phyloP scores from a whole-genome alignment of 2,329 filamentous ascomycete genomes.

The Colletotrichum filicis region DNA sequence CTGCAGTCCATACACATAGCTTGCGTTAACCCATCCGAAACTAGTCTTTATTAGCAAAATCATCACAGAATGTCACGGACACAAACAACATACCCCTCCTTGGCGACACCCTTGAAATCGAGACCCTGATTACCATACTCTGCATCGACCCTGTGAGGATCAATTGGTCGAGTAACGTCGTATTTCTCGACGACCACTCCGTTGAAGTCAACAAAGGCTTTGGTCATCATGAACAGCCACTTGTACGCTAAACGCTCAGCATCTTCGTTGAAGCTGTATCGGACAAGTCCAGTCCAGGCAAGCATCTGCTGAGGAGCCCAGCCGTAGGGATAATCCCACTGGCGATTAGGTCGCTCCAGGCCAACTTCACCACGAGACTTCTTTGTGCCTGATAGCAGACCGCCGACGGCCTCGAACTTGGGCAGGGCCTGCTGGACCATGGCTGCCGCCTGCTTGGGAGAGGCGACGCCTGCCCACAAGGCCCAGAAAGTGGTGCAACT shows the following conservation, averaged over 20 bases:
- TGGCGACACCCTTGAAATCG: slow-evolving; percentile 95
- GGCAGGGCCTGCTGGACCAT: slow-evolving; percentile 87
- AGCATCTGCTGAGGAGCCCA: slow-evolving; percentile 99
- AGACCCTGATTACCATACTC: slow-evolving; percentile 98
- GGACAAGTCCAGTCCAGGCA: slow-evolving; percentile 91
- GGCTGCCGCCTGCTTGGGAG: slow-evolving; percentile 84
- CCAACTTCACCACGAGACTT: slow-evolving; percentile 85
- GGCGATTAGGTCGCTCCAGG: slow-evolving; percentile 88
- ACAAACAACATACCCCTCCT: slow-evolving; percentile 82
- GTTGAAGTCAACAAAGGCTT: slow-evolving; percentile 98
- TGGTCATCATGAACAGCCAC: slow-evolving; percentile 98
- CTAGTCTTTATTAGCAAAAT: slow-evolving; percentile 59
- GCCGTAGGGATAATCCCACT: slow-evolving; percentile 98
- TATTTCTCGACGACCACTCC: slow-evolving; percentile 99
- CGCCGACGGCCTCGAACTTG: slow-evolving; percentile 87
- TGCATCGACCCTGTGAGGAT: slow-evolving; percentile 93
- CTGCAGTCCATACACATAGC: slow-evolving; percentile 92
- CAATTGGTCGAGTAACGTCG: slow-evolving; percentile 89
- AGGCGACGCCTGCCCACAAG: slow-evolving; percentile 92
- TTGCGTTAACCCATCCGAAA: slow-evolving; percentile 99
- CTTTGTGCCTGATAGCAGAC: slow-evolving; percentile 89
- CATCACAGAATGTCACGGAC: background rate
- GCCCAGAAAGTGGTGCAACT: slow-evolving; percentile 96
- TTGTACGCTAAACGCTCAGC: slow-evolving; percentile 92
- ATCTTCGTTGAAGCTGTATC: slow-evolving; percentile 92